These are phyloP conservation scores for Byssoonygena ceratinophila DNA, from an alignment of 2,329 filamentous ascomycete genomes.

Conservation along the genomic window DNA sequence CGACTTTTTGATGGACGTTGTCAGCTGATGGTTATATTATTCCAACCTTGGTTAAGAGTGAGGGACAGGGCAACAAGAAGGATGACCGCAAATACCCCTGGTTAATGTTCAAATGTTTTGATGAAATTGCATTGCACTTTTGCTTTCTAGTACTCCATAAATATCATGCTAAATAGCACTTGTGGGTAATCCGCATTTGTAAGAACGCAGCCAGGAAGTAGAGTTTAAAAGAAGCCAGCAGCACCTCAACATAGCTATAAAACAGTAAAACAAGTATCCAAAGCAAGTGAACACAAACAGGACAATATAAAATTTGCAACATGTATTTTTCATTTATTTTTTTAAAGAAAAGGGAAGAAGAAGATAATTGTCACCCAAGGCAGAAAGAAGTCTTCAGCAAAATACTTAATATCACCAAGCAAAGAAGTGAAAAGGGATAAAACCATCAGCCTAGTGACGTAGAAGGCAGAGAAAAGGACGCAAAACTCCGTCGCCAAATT, in stretches of 20 bases:
- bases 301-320: neutral
- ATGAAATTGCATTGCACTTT: neutral
- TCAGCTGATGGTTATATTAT: too few relatives aligned
- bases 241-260: neutral
- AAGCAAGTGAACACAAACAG: neutral
- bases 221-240: neutral
- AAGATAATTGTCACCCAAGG: neutral
- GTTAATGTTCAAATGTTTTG: too few relatives aligned
- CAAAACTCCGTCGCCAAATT: neutral
- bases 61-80: too few relatives aligned
- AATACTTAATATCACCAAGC: neutral
- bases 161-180: neutral
- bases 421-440: neutral
- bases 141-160: slow-evolving; percentile 1
- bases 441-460: neutral
- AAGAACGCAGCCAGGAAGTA: neutral
- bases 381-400: neutral
- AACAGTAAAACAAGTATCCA: neutral
- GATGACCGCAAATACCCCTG: too few relatives aligned
- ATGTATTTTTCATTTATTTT: too few relatives aligned
- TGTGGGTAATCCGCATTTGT: neutral
- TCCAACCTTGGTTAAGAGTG: too few relatives aligned
- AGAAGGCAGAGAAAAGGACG: neutral
- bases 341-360: neutral
- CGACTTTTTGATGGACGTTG: too few relatives aligned